Evolutionary conservation across 1,284 basidiomycete species (phyloP).

Genomic region (Sparassis latifolia): DNA sequence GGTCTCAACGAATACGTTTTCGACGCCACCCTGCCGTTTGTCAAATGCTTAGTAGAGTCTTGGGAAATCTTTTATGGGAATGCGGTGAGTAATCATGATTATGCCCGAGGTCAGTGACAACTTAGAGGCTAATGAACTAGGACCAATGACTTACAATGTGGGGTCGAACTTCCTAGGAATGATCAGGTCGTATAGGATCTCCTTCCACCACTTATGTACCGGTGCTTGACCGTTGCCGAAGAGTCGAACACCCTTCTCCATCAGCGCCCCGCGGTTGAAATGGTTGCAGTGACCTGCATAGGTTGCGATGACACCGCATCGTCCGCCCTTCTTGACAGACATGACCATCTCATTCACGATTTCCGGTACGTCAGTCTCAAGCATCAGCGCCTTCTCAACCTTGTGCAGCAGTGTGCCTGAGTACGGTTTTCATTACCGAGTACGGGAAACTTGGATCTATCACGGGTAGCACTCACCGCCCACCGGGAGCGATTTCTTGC

Average conservation of each 20-base stretch:
- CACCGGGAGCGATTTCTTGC: conserved; percentile 56
- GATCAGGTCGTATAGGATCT: conserved; percentile 60
- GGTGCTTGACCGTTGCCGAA: conserved; percentile 74
- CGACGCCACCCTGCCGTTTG: conserved; percentile 48
- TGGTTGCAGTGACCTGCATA: conserved; percentile 63
- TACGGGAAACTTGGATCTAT: not conserved
- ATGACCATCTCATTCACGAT: conserved; percentile 67
- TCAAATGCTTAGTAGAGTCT: conserved; percentile 57
- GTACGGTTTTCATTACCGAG: not conserved
- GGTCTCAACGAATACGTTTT: conserved; percentile 62
- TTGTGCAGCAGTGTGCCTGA: conserved; percentile 59
- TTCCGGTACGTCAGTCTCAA: conserved; percentile 74
- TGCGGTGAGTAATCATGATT: conserved; percentile 59
- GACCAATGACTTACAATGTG: conserved; percentile 40
- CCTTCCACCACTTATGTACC: conserved; percentile 70
- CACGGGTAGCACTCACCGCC: conserved; percentile 43
- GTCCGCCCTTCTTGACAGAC: conserved; percentile 58
- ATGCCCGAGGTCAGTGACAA: too few relatives aligned
- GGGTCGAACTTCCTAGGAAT: conserved; percentile 66
- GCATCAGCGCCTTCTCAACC: conserved; percentile 61
- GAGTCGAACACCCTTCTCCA: conserved; percentile 71
- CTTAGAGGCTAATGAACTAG: not conserved
- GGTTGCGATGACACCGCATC: conserved; percentile 55
- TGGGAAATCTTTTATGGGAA: conserved; percentile 56
- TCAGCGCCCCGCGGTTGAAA: conserved; percentile 70